A percentile compares a stretch with the other conserved stretches of the same genome.
Evolutionary conservation across 1,139 yeast genomes (phyloP).

Genomic region (Hansenula lynferdii): DNA sequence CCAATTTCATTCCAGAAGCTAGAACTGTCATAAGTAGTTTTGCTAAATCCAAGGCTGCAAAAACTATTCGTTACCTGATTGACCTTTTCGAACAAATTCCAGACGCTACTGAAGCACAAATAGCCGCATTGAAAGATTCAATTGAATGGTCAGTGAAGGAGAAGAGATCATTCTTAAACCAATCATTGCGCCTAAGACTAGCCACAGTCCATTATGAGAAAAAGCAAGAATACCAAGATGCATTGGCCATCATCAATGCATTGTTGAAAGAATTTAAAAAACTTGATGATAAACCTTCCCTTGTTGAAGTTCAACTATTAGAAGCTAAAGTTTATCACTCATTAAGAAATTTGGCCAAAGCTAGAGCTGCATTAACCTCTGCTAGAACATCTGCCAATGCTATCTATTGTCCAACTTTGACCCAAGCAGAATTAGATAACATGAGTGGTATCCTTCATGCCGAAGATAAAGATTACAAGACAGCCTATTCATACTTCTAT

Average conservation of each 20-base stretch:
- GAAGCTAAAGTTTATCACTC: slow-evolving; percentile 92
- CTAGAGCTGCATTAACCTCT: slow-evolving; percentile 88
- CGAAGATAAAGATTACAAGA: slow-evolving; percentile 94
- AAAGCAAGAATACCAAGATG: slow-evolving; percentile 57
- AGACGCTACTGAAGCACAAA: slow-evolving; percentile 65
- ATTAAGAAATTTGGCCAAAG: slow-evolving; percentile 85
- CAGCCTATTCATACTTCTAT: slow-evolving; percentile 91
- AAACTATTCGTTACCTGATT: slow-evolving; percentile 71
- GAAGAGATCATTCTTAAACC: slow-evolving; percentile 85
- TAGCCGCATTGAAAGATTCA: slow-evolving; percentile 68
- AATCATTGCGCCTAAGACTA: slow-evolving; percentile 79
- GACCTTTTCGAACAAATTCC: slow-evolving; percentile 74
- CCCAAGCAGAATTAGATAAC: slow-evolving; percentile 92
- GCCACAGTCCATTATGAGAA: slow-evolving; percentile 69
- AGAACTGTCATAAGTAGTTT: slow-evolving; percentile 63
- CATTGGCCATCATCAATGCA: slow-evolving; percentile 65
- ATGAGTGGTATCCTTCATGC: slow-evolving; percentile 96
- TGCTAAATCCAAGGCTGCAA: slow-evolving; percentile 95
- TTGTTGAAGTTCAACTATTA: slow-evolving; percentile 91
- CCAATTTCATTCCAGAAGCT: slow-evolving; percentile 62
- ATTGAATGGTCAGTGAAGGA: slow-evolving; percentile 84
- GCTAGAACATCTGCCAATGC: slow-evolving; percentile 97
- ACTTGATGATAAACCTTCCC: slow-evolving; percentile 89
- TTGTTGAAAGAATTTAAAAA: slow-evolving; percentile 84
- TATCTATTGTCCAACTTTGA: slow-evolving; percentile 89